A percentile compares a stretch with the other conserved stretches of the same genome.
Conservation (phyloP, 257 asterid species). For the Striga asiatica region DNA sequence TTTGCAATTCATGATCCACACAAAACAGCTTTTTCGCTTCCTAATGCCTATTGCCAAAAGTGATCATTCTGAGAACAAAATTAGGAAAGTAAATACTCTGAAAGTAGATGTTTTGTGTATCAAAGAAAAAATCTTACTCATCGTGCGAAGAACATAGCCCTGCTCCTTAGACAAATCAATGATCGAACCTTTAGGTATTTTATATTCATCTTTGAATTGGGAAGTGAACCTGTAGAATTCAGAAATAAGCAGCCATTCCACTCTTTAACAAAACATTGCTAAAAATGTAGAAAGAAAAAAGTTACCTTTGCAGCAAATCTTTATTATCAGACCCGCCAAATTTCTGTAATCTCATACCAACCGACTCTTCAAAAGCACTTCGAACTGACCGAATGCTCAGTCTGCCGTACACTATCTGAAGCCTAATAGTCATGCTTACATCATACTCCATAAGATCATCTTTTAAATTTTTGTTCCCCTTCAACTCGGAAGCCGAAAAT, state of each 20-base stretch:
- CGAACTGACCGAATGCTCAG: constrained; percentile 64
- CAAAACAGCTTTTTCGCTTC: no score
- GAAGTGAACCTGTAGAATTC: constrained; percentile 65
- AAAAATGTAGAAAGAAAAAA: neutral
- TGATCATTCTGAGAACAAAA: no score
- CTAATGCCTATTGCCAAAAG: no score
- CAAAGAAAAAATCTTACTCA: constrained; percentile 36
- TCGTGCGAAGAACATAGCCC: constrained; percentile 59
- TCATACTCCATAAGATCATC: constrained; percentile 64
- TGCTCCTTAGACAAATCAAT: constrained; percentile 58
- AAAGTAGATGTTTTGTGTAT: no score
- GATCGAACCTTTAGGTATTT: constrained; percentile 74
- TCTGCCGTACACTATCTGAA: constrained; percentile 80
- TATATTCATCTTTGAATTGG: constrained; percentile 75
- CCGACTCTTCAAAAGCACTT: constrained; percentile 74
- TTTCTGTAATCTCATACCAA: constrained; percentile 56
- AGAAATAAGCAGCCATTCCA: no score
- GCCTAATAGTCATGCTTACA: constrained; percentile 68
- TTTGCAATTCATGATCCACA: no score
- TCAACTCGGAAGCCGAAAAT: constrained; percentile 30
- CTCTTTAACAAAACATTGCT: neutral
- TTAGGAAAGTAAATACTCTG: no score
- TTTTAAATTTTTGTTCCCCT: constrained; percentile 30
- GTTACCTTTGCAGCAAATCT: constrained; percentile 64
- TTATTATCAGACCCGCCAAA: constrained; percentile 57